Base-by-base conservation (phyloP, 1,139 yeast species). In the Wickerhamomyces sp. region DNA sequence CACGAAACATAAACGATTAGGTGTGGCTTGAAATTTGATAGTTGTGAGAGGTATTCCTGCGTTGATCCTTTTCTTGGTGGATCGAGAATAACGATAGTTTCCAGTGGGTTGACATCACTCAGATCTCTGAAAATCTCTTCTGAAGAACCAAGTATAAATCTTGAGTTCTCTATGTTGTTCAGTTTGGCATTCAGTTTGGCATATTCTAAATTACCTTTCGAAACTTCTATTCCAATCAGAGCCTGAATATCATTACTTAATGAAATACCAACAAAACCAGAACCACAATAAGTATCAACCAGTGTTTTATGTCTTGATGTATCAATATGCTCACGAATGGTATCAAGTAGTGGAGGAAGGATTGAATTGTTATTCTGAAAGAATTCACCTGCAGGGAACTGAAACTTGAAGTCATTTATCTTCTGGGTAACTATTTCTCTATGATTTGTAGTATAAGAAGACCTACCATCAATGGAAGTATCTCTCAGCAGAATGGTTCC, bases 51-150 rank as follows among this genome's bases (percentile, higher is more conserved):
- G 55, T 86, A 88, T 29, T 77, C 81, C 36, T 76, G 76, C 60
- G 84, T 95, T 60, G 95, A 86, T 1, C 96, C 96, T 65, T 87
- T 88, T 56, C 96, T 75, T 14, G 95, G 94, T 4, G 96, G 96
- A 59, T 88, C 96, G 53, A 88, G 72, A 44, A 88, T 84, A 35
- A 88, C 86, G n/a, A 91, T 76, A 0, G 95, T 87, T 57, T 78
- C 72, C n/a, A 68, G 68, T 10, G 81, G 72, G 26, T 51, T 38
- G 3, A 52, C 34, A 4, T 35, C 30, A 37, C 42, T 79, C 61
- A 57, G 18, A n/a, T 47, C 55, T 42, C 74, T 80, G 64, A 88
- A 88, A 42, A 88, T 81, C 61, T 78, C 75, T 58, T 87, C 95
- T 2, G 95, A 95, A 54, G 84, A 81, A 23, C 95, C 96, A 26